Evolutionary conservation across 169 alveolate genomes (phyloP).

Genomic region (Plasmodium gonderi): DNA sequence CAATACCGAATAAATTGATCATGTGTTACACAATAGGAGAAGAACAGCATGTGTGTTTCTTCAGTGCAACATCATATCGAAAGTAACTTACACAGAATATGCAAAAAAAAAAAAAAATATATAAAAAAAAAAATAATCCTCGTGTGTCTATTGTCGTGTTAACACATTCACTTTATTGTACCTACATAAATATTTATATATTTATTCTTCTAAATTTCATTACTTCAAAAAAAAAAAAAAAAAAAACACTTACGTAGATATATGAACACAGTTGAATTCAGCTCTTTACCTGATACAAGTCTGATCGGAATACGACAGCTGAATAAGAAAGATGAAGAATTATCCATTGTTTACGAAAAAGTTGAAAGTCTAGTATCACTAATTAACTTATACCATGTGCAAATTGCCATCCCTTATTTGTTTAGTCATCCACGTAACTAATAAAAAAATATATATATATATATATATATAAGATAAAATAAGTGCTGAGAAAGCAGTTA

Average conservation of each 20-base stretch:
- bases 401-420: slow-evolving; percentile 29
- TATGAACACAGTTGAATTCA: slow-evolving; percentile 12
- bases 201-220: not conserved
- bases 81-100: no score
- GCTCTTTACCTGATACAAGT: not conserved
- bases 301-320: slow-evolving; percentile 19
- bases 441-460: not conserved
- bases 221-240: no score
- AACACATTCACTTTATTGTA: not conserved
- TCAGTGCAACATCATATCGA: not conserved
- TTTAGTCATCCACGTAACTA: slow-evolving; percentile 29
- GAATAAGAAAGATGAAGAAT: not conserved
- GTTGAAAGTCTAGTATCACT: not conserved
- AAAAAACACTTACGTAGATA: slow-evolving; percentile 1
- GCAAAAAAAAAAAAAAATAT: no score
- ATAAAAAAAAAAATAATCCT: no score
- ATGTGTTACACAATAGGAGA: not conserved
- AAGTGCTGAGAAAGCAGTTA: not conserved
- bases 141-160: not conserved
- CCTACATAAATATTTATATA: not conserved
- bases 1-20: no score
- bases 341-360: not conserved
- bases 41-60: not conserved
- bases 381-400: slow-evolving; percentile 17
- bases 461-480: not conserved